Evolutionary conservation across 805 yeast genomes (phyloP), one percentile per base, ranked within the genome.

Genomic region (Metschnikowia noctiluminum): DNA sequence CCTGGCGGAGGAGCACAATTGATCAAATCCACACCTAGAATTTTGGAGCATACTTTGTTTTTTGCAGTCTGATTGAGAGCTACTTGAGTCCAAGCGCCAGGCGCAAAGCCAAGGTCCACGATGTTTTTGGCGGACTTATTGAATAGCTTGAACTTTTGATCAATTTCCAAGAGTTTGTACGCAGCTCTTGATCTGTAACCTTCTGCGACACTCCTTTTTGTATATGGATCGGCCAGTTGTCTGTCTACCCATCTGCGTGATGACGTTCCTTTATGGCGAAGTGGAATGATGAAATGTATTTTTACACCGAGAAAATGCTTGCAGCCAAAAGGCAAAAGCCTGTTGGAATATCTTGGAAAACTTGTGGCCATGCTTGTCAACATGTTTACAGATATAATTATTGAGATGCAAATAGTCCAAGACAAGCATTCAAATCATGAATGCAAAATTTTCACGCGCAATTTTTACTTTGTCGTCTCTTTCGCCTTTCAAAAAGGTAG

Each of bases 121-220:
- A 94, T 86, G 38, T 81, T 78, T 54, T 69, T 74, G 0, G 81
- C 74, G 2, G 74, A 74, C 36, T 68, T 65, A 41, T 52, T 62
- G 63, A 92, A 83, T 2, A 94, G 51, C 31, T 72, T 64, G 66
- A 74, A 87, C 57, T 78, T 81, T 13, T 80, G 71, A 62, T 91
- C 82, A 10, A 94, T 74, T 61, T 92, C 95, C 21, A 82, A 64
- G 32, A 94, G 71, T 61, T 94, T 94, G 69, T 82, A 92, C 0
- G 97, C 97, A 0, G 99, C 99, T 40, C 99, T 67, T 1, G 97
- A 89, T 57, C 83, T 76, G 57, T 79, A 79, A 43, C 86, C 78
- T 39, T 77, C 74, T 5, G 69, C 67, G 56, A 78, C 80, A 3
- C 97, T 92, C 54, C 83, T 83, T 47, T 78, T 72, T 3, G 90